phyloP scores from a whole-genome alignment of 495 filamentous ascomycete species.

The Durotheca rogersii region DNA sequence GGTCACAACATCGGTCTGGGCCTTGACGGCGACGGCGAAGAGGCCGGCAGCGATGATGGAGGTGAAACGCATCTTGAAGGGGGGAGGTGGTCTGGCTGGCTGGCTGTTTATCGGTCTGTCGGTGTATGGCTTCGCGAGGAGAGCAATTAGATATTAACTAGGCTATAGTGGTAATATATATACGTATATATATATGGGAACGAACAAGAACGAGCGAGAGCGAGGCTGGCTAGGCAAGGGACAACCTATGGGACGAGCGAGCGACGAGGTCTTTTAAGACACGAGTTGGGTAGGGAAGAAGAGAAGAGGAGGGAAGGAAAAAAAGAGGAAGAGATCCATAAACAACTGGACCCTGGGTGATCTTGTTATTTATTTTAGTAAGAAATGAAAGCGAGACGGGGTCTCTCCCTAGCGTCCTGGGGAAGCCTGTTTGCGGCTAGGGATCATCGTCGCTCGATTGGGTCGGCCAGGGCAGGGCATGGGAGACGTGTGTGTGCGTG shows the following conservation, averaged over 20 bases:
- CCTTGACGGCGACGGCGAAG: conserved; percentile 42
- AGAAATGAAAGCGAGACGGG: conserved; percentile 29
- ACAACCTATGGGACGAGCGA: conserved; percentile 16
- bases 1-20: conserved; percentile 23
- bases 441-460: conserved; percentile 14
- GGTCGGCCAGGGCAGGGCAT: conserved; percentile 10
- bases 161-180: too few relatives aligned
- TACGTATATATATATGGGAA: conserved; percentile 13
- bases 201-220: conserved; percentile 15
- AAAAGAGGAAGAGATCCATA: conserved; percentile 22
- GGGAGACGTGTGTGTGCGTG: too few relatives aligned
- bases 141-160: conserved; percentile 34
- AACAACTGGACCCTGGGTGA: conserved; percentile 22
- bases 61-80: conserved; percentile 46
- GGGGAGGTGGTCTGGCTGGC: conserved; percentile 8
- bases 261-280: conserved; percentile 28
- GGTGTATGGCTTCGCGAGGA: too few relatives aligned
- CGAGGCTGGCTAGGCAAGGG: conserved; percentile 6
- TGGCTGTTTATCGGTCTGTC: too few relatives aligned
- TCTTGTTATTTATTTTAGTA: conserved; percentile 27
- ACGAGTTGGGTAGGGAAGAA: conserved; percentile 17
- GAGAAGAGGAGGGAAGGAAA: conserved; percentile 18
- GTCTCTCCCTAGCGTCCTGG: conserved; percentile 28
- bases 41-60: conserved; percentile 42
- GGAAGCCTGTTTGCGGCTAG: conserved; percentile 25